phyloP scores from a whole-genome alignment of 768 basidiomycete species.

The Roridomyces roridus region DNA sequence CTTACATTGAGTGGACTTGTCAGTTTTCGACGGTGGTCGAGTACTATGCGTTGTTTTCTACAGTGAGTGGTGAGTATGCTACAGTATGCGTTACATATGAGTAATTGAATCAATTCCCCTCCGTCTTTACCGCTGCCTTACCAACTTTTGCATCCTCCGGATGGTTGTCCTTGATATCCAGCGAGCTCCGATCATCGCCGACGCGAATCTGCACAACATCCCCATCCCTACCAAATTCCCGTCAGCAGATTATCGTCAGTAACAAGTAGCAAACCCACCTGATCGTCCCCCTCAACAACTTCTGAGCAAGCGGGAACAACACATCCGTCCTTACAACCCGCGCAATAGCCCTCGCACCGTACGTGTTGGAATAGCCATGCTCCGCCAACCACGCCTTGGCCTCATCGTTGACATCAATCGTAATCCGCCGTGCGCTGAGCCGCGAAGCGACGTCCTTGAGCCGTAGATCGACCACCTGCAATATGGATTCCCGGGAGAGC shows the following conservation, averaged over 20 bases:
- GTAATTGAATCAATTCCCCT: too few relatives aligned
- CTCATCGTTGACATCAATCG: slow-evolving; percentile 66
- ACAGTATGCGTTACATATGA: too few relatives aligned
- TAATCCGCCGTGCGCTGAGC: slow-evolving; percentile 69
- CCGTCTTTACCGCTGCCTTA: not conserved
- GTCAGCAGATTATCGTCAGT: not conserved
- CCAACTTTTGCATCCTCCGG: slow-evolving; percentile 44
- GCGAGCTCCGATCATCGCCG: slow-evolving; percentile 40
- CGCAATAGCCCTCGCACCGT: slow-evolving; percentile 89
- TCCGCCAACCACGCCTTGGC: slow-evolving; percentile 74
- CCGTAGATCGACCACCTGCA: slow-evolving; percentile 80
- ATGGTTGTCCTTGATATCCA: slow-evolving; percentile 73
- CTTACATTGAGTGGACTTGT: too few relatives aligned
- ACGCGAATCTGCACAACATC: slow-evolving; percentile 67
- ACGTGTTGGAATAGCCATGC: slow-evolving; percentile 82
- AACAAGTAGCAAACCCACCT: slow-evolving; percentile 45
- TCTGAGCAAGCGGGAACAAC: slow-evolving; percentile 82
- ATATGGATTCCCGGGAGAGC: slow-evolving; percentile 72
- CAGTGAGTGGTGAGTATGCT: too few relatives aligned
- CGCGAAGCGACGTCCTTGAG: slow-evolving; percentile 75
- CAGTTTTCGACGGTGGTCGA: too few relatives aligned
- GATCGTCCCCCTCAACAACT: slow-evolving; percentile 80
- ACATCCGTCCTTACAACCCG: slow-evolving; percentile 85
- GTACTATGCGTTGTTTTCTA: too few relatives aligned
- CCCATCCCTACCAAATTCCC: slow-evolving; percentile 54